These are phyloP conservation scores for Insectozyma bohioensis DNA, from an alignment of 1,139 yeast species.

Conservation along the genomic window DNA sequence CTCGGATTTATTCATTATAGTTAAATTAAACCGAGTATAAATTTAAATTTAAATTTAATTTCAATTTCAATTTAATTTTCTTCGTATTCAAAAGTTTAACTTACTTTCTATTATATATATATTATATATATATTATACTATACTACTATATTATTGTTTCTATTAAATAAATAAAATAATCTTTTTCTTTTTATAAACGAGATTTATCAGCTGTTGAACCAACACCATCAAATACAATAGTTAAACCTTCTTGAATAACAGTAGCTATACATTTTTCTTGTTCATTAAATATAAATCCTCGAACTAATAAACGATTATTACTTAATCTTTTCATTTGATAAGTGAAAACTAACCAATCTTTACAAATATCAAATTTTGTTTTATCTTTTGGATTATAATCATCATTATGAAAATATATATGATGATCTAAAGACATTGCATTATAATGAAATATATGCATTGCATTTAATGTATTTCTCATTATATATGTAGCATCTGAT, in stretches of 20 bases:
- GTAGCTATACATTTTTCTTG: slow-evolving; percentile 41
- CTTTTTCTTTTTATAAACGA: slow-evolving; percentile 13
- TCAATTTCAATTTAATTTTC: too few species aligned
- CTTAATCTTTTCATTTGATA: slow-evolving; percentile 38
- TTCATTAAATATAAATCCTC: slow-evolving; percentile 38
- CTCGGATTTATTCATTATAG: too few species aligned
- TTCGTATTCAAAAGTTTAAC: too few species aligned
- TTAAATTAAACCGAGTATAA: too few species aligned
- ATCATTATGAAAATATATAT: slow-evolving; percentile 41
- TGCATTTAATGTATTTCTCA: slow-evolving; percentile 37
- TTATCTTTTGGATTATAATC: slow-evolving; percentile 22
- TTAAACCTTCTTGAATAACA: slow-evolving; percentile 45
- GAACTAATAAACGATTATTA: slow-evolving; percentile 38
- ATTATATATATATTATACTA: too few species aligned
- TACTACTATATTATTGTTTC: too few species aligned
- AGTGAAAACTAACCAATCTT: slow-evolving; percentile 41
- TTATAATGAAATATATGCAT: slow-evolving; percentile 45
- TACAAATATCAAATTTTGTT: slow-evolving; percentile 32
- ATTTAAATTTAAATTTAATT: too few species aligned
- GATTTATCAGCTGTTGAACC: slow-evolving; percentile 22
- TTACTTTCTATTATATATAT: too few species aligned
- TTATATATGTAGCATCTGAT: slow-evolving; percentile 32
- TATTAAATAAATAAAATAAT: too few species aligned
- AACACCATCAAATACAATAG: slow-evolving; percentile 30
- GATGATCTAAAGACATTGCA: slow-evolving; percentile 51